A percentile compares a stretch with the other conserved stretches of the same genome.
These are phyloP conservation scores for Aristolochia contorta DNA, from an alignment of 164 flowering plant species.

Conservation along the genomic window DNA sequence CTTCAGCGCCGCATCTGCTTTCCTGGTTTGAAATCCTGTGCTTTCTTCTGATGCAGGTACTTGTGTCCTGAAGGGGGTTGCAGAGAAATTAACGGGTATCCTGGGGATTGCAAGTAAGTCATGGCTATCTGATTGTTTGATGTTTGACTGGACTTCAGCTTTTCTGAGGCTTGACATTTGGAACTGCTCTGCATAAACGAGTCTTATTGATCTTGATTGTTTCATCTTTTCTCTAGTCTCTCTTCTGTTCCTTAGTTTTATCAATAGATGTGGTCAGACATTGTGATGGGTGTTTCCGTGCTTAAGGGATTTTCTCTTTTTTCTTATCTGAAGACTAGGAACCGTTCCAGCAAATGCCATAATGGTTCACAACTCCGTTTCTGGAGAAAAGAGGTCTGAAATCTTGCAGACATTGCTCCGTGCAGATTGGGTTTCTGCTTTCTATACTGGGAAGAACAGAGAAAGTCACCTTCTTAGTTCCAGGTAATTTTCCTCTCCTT, in stretches of 20 bases:
- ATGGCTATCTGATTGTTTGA: neutral
- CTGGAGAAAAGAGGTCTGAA: conserved; percentile 12
- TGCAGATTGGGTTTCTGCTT: conserved; percentile 16
- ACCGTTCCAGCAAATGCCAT: conserved; percentile 28
- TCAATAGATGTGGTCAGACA: neutral
- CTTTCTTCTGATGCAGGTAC: conserved; percentile 12
- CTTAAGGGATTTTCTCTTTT: neutral
- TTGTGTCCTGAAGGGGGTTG: conserved; percentile 27
- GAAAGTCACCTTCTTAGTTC: conserved; percentile 18
- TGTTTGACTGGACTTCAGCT: too few species aligned
- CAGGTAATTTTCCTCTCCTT: conserved; percentile 13
- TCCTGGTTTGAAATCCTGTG: neutral
- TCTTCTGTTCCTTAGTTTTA: neutral
- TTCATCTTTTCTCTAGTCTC: neutral
- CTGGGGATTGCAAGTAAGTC: conserved; percentile 27
- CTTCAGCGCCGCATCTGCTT: neutral
- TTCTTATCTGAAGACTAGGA: conserved; percentile 22
- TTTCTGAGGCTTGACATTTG: too few species aligned
- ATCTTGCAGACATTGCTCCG: conserved; percentile 18
- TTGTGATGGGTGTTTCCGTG: neutral
- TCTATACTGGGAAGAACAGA: conserved; percentile 10
- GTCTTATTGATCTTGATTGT: neutral
- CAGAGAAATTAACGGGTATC: conserved; percentile 27
- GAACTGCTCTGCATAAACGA: neutral
- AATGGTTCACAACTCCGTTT: conserved; percentile 24